These are phyloP conservation scores for Xylariaceae sp. DNA, from an alignment of 2,329 filamentous ascomycete species.

Conservation along the genomic window DNA sequence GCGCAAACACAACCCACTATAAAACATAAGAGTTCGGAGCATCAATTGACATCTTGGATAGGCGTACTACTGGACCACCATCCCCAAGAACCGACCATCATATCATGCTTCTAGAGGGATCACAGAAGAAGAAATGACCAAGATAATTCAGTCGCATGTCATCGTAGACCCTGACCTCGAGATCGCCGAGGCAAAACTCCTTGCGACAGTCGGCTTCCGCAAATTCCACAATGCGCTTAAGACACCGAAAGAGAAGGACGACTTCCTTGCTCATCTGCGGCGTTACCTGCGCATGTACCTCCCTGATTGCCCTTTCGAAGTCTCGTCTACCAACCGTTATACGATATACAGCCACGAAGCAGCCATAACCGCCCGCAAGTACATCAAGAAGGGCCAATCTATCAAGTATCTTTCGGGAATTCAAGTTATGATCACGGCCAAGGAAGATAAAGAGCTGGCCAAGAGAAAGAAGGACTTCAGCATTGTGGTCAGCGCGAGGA, in stretches of 20 bases:
- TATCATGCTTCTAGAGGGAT: constrained; percentile 84
- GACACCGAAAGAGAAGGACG: constrained; percentile 76
- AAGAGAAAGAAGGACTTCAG: constrained; percentile 89
- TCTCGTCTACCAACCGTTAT: constrained; percentile 88
- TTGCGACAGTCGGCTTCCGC: constrained; percentile 70
- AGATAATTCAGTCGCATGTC: constrained; percentile 63
- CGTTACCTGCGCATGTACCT: constrained; percentile 93
- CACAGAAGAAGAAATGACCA: constrained; percentile 59
- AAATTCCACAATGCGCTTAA: constrained; percentile 68
- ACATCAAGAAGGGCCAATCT: constrained; percentile 76
- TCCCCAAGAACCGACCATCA: constrained; percentile 87
- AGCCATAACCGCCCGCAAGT: constrained; percentile 74
- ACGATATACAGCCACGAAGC: constrained; percentile 89
- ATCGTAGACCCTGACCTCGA: constrained; percentile 71
- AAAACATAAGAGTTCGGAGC: constrained; percentile 4
- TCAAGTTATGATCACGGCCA: constrained; percentile 85
- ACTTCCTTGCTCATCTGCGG: constrained; percentile 80
- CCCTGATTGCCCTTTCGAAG: constrained; percentile 91
- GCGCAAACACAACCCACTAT: constrained; percentile 1
- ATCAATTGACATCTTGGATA: constrained; percentile 38
- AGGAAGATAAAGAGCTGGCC: constrained; percentile 83
- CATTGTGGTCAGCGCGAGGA: constrained; percentile 89
- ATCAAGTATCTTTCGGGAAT: constrained; percentile 91
- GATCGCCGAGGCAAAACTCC: constrained; percentile 68
- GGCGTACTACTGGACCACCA: constrained; percentile 95